Base-by-base conservation (phyloP, 805 yeast genomes). In the Candida glaebosa region DNA sequence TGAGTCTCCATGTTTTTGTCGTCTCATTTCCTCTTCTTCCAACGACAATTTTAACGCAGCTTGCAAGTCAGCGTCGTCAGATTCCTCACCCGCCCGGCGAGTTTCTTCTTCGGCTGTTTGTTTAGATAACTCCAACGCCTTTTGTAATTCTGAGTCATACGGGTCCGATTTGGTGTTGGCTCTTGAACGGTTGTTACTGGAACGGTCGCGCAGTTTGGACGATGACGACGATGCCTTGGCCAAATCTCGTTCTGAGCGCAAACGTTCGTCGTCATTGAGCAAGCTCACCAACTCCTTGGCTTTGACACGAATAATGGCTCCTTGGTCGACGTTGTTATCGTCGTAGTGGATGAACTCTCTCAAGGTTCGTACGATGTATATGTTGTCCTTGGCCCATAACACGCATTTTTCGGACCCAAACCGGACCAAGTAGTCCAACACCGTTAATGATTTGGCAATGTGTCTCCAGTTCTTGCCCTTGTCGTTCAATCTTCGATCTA, bases 391-490 rank as follows among this genome's bases (percentile, higher is more conserved):
- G 46, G 90, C 81, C 99, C 99, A 91, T 30, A 82, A 69, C 4
- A 90, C 96, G 54, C 90, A 91, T 54, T 84, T 83, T 51, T 89
- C 96, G 16, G 89, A 77, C 31, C 97, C 99, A 45, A 75, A 77
- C 51, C 93, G 79, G 15, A 90, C 88, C 43, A 90, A 70, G 63
- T 82, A 91, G 55, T 90, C 96, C 51, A 91, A 73, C n/a, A 91
- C 82, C 2, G 95, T 84, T 47, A 91, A 72, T 1, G 96, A 82
- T 63, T 91, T 93, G 48, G 95, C 90, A 38, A 91, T 90, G 60
- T 91, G 99, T 50, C 96, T 78, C 97, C 97, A 91, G 66, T 91
- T 86, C 61, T 89, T 90, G 46, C 98, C 98, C 69, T 90, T 90
- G 59, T 91, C 98, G 57, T 91, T 91, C 49, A 91, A 69, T 48